phyloP scores from a whole-genome alignment of 768 basidiomycete species.

The Boletellus emodensis region DNA sequence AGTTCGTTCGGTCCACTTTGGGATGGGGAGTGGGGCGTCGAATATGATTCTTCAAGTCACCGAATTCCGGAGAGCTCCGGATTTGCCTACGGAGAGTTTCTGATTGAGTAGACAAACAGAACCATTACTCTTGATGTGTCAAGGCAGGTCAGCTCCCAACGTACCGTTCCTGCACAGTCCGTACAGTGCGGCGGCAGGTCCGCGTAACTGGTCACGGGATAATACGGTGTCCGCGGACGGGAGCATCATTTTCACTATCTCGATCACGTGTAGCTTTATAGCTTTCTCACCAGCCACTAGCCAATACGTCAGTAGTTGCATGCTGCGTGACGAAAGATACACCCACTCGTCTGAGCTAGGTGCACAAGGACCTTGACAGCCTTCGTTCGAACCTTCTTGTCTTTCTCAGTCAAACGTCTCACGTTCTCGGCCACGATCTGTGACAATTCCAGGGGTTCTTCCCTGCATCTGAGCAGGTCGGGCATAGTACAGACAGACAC shows the following conservation, averaged over 20 bases:
- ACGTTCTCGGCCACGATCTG: neutral
- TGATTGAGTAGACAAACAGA: neutral
- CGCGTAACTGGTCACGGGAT: neutral
- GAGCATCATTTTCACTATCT: constrained; percentile 6
- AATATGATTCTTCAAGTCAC: neutral
- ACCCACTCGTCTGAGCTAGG: constrained; percentile 5
- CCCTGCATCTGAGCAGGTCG: too few species aligned
- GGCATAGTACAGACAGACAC: too few species aligned
- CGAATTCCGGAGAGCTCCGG: neutral
- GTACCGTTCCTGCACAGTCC: constrained; percentile 5
- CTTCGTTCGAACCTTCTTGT: constrained; percentile 3
- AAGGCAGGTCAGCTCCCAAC: neutral
- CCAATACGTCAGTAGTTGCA: neutral
- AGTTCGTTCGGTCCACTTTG: too few species aligned
- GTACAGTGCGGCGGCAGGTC: neutral
- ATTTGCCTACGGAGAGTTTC: constrained; percentile 1
- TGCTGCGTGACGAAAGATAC: neutral
- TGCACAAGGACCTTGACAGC: constrained; percentile 2
- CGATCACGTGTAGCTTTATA: neutral
- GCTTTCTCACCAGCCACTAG: constrained; percentile 1
- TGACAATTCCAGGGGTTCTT: neutral
- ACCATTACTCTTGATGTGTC: neutral
- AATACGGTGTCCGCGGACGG: neutral
- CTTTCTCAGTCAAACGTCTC: neutral
- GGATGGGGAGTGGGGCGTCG: too few species aligned